Conservation (phyloP, 2,329 filamentous ascomycete species). For the Acrodontium crateriforme region DNA sequence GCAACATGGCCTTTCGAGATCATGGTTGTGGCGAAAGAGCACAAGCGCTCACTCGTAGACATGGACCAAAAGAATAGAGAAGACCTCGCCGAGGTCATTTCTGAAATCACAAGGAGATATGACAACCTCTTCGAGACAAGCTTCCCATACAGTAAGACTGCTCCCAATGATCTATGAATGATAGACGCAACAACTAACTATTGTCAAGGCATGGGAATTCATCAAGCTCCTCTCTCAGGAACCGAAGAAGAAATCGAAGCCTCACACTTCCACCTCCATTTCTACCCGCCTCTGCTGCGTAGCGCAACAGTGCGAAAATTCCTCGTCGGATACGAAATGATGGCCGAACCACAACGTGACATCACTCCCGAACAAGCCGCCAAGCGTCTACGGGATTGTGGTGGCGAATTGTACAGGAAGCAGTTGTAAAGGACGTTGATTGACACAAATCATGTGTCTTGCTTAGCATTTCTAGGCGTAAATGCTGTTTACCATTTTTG, state of each 20-base stretch:
- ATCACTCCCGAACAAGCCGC: constrained; percentile 96
- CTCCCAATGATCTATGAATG: too few species aligned
- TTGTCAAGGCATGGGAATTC: constrained; percentile 65
- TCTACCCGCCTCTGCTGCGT: constrained; percentile 84
- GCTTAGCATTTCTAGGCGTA: too few species aligned
- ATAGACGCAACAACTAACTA: constrained; percentile 10
- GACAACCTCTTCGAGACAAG: constrained; percentile 95
- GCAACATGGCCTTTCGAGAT: constrained; percentile 95
- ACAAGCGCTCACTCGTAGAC: constrained; percentile 75
- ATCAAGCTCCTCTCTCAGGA: constrained; percentile 81
- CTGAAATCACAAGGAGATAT: constrained; percentile 80
- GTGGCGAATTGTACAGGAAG: constrained; percentile 73
- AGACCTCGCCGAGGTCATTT: constrained; percentile 67
- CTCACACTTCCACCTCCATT: constrained; percentile 92
- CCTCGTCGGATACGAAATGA: constrained; percentile 86
- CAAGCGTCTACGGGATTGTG: constrained; percentile 58
- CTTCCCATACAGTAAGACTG: constrained; percentile 75
- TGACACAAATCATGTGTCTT: too few species aligned
- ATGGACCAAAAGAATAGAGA: constrained; percentile 56
- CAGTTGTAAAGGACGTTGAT: too few species aligned
- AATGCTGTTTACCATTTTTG: too few species aligned
- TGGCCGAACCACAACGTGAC: constrained; percentile 95
- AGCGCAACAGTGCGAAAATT: constrained; percentile 94
- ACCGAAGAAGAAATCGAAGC: constrained; percentile 71
- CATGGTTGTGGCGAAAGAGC: constrained; percentile 71